phyloP scores from a whole-genome alignment of 139 green algal species.

The Chlamydomonas sp. region DNA sequence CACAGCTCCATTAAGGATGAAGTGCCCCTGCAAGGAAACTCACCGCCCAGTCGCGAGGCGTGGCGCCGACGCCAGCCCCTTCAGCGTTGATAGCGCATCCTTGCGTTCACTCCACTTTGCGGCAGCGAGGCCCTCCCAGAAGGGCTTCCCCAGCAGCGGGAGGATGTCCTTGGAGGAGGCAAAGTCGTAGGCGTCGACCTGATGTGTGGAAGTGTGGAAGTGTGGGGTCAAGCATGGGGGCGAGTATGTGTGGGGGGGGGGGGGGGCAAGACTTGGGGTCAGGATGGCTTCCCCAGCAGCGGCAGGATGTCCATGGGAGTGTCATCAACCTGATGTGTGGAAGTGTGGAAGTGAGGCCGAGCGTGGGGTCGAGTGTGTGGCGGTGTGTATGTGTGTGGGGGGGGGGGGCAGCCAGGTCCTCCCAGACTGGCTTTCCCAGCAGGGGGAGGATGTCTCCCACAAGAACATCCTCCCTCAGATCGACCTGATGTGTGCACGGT shows the following conservation, averaged over 20 bases:
- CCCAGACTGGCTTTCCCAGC: slow-evolving; percentile 61
- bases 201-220: too few species aligned
- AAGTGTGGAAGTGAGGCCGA: too few species aligned
- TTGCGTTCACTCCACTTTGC: slow-evolving; percentile 86
- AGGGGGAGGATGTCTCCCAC: slow-evolving; percentile 43
- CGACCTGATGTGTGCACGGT: slow-evolving; percentile 22
- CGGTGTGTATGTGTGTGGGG: too few species aligned
- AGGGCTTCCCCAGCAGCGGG: slow-evolving; percentile 38
- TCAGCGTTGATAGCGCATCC: slow-evolving; percentile 55
- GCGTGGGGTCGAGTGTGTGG: too few species aligned
- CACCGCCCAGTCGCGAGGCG: slow-evolving; percentile 33
- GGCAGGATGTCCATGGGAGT: slow-evolving; percentile 51
- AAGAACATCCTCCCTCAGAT: slow-evolving; percentile 71
- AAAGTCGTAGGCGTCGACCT: slow-evolving; percentile 74
- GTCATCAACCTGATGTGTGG: slow-evolving; percentile 39
- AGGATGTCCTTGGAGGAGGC: slow-evolving; percentile 56
- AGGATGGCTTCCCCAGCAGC: slow-evolving; percentile 55
- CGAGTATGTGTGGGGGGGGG: too few species aligned
- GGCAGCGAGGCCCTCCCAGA: slow-evolving; percentile 66
- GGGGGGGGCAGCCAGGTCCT: too few species aligned
- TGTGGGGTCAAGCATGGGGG: too few species aligned
- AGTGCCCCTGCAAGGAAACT: background rate
- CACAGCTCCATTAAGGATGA: background rate
- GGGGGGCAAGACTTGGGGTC: too few species aligned
- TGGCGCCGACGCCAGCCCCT: slow-evolving; percentile 40